Conservation (phyloP, 2,329 filamentous ascomycete genomes). For the Zymoseptoria brevis region DNA sequence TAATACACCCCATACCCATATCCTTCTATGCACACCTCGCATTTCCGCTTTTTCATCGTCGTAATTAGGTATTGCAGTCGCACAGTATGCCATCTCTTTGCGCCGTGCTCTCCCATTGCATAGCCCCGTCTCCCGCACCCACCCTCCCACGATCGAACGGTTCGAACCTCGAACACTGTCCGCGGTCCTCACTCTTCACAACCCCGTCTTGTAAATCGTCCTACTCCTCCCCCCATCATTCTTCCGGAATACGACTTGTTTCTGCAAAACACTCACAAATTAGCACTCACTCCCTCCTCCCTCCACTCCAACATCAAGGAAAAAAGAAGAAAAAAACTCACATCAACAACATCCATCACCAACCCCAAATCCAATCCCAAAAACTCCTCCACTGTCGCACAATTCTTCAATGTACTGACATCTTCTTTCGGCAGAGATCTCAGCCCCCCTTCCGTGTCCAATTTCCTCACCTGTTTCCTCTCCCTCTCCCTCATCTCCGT, state of each 20-base stretch:
- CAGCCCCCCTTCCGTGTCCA: slow-evolving; percentile 26
- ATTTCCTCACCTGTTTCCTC: background rate
- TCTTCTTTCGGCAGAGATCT: background rate
- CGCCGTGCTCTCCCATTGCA: no score
- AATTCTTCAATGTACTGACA: background rate
- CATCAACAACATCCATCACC: background rate
- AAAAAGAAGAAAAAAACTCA: background rate
- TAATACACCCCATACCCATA: no score
- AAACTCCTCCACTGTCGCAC: background rate
- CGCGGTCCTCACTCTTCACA: background rate
- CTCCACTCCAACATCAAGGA: background rate
- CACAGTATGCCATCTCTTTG: no score
- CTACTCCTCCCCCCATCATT: background rate
- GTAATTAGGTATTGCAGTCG: no score
- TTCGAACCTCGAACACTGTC: no score
- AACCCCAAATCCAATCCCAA: background rate
- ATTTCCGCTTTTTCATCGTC: no score
- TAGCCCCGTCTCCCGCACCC: no score
- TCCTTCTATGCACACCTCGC: no score
- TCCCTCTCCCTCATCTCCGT: background rate
- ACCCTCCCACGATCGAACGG: no score
- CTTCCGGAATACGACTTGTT: background rate
- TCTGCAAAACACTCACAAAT: background rate
- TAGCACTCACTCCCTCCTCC: background rate
- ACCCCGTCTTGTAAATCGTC: background rate